Base-by-base conservation (phyloP, 2,329 filamentous ascomycete genomes). In the Hymenoscyphus linearis region DNA sequence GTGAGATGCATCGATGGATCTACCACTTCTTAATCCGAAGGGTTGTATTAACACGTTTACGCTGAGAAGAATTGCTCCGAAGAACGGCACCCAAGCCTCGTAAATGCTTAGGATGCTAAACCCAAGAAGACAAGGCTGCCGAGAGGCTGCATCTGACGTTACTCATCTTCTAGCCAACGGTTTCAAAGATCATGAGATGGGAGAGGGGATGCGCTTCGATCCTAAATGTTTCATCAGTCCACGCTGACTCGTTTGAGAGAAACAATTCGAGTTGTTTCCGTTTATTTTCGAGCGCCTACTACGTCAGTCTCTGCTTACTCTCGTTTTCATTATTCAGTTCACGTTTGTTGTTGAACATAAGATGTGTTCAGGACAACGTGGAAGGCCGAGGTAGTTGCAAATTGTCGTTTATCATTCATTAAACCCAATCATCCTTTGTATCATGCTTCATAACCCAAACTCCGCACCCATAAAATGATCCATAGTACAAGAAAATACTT, bases 371-470 rank as follows among this genome's bases (percentile, higher is more conserved):
- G 6, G 37, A 22, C 14, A n/a, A 47, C 12, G 25, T 31, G 13
- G 26, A 25, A 53, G 50, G 50, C 50, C 31, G 50, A 31, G 27
- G 27, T 26, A 52, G 27, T 37, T 50, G 16, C 37, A 52, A 56
- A 44, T 56, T n/a, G 37, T 35, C 31, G 52, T 53, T 57, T 18
- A 53, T 27, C 44, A 55, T 58, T 50, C 60, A 54, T 50, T 58
- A 54, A 34, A 35, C 27, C 47, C 34, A 27, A 26, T 26, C 52
- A 36, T 50, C 53, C 34, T 27, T 52, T 50, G 27, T 56, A 16
- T 47, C 58, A 56, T 60, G 52, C 56, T 55, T 35, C 60, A n/a
- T 35, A n/a, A 61, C 56, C 57, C 31, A 37, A 60, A 59, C 60
- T 37, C 60, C 60, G 14, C 40, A 14, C 34, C 35, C 57, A 47